Conservation (phyloP, 2,329 filamentous ascomycete species). For the Chaetomiaceae sp. region DNA sequence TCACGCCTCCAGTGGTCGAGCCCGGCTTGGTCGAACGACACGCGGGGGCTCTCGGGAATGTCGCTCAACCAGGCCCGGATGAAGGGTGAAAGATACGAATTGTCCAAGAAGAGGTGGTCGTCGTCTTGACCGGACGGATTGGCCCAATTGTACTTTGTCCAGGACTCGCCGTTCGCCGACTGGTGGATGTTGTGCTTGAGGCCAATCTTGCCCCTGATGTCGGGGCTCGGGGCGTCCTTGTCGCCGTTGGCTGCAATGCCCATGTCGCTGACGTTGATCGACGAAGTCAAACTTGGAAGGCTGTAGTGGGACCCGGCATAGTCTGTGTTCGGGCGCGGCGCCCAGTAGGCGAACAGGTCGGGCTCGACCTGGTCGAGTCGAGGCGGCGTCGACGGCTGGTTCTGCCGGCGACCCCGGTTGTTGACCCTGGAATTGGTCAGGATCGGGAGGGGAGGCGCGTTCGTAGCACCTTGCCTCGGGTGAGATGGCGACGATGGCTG, state of each 20-base stretch:
- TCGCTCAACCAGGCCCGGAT: slow-evolving; percentile 13
- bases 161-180: background rate
- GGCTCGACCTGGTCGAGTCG: background rate
- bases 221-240: background rate
- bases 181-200: slow-evolving; percentile 7
- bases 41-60: background rate
- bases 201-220: slow-evolving; percentile 19
- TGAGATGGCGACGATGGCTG: too few species aligned
- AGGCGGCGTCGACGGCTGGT: too few species aligned
- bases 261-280: slow-evolving; percentile 6
- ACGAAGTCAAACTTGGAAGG: slow-evolving; percentile 5
- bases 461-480: too few species aligned
- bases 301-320: slow-evolving; percentile 15
- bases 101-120: slow-evolving; percentile 3
- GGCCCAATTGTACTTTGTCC: slow-evolving; percentile 10
- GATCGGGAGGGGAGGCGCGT: too few species aligned
- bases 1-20: slow-evolving; percentile 29
- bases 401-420: background rate
- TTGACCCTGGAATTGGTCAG: too few species aligned
- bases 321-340: slow-evolving; percentile 9
- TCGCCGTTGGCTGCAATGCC: background rate
- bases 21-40: background rate
- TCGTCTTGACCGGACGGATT: slow-evolving; percentile 2
- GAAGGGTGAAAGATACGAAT: slow-evolving; percentile 7
- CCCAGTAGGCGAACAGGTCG: background rate